These are phyloP conservation scores for Lithocarpus polystachyus DNA, from an alignment of 306 rosid species.

Conservation along the genomic window DNA sequence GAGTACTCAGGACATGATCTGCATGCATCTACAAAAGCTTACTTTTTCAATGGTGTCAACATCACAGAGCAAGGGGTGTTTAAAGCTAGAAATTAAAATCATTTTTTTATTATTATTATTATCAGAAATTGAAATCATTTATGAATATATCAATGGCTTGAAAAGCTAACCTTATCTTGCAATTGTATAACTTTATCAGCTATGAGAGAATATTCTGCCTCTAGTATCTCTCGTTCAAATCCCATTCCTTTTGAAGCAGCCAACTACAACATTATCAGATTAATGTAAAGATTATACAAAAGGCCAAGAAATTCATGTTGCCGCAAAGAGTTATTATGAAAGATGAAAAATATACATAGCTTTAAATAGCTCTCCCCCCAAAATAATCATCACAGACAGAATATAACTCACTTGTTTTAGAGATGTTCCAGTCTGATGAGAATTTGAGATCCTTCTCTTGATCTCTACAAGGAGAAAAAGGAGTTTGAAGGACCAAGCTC, in stretches of 20 bases:
- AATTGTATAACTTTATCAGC: constrained; percentile 62
- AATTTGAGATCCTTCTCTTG: constrained; percentile 57
- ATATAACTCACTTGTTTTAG: constrained; percentile 47
- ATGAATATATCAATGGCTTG: not conserved
- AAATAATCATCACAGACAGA: constrained; percentile 23
- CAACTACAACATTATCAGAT: constrained; percentile 44
- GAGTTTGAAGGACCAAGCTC: constrained; percentile 14
- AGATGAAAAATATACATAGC: constrained; percentile 12
- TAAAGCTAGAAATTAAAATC: not conserved
- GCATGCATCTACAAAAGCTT: not conserved
- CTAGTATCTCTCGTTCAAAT: constrained; percentile 78
- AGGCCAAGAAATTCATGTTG: constrained; percentile 22
- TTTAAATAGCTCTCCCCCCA: constrained; percentile 3
- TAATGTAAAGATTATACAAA: constrained; percentile 9
- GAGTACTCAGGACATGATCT: not conserved
- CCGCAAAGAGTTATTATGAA: not conserved
- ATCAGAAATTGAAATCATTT: not conserved
- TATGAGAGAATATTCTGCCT: constrained; percentile 62
- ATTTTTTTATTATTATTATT: not conserved
- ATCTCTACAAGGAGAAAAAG: constrained; percentile 52
- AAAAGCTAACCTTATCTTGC: constrained; percentile 61
- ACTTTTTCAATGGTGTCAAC: not conserved
- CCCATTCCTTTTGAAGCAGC: constrained; percentile 67
- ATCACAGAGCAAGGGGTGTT: constrained; percentile 8
- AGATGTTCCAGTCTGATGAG: constrained; percentile 50